Evolutionary conservation across 768 basidiomycete genomes (phyloP), one percentile per base, ranked within the genome.

Genomic region (Gloeostereum incarnatum): DNA sequence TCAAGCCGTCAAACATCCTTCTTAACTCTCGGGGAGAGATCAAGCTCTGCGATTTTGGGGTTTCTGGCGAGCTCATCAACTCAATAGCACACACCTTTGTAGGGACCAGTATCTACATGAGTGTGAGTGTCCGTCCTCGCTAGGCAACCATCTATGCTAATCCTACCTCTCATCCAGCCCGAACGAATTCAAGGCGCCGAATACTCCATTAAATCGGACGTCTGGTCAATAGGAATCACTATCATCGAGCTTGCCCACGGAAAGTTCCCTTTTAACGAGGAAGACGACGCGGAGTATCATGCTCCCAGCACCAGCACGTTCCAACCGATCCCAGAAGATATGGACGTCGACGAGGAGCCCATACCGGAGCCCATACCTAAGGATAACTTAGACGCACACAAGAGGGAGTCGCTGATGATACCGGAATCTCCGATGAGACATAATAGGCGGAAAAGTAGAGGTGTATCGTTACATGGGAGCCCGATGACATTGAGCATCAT

Each of bases 11-110:
- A 9, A 99, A 99, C 54, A 96, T 99, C 46, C 69, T 98, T 31
- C 90, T 72, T 63, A 98, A 97, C 55, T 96, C 94, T 5, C 67
- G 70, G 34, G 96, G 96, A 21, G 81, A 96, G 49, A 93, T 98
- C 72, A 99, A 99, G 66, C 93, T 99, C 39, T 97, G 94, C 53
- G 96, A 99, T 60, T 99, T 98, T 57, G 96, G 96, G 26, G 96
- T 99, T 5, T 97, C 93, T 1, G 96, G 96, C 23, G 96, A 99
- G 58, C 73, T 99, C 51, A 94, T 98, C 63, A 98, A 98, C 62
- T 93, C 90, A 6, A 94, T 98, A 45, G 96, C 96, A 25, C 93
- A 98, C 61, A 98, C 96, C 1, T 99, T 98, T 55, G 96, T 99
- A 26, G 94, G 96, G 20, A 99, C 96, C 10, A 92, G 88, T 45